Evolutionary conservation across 805 yeast genomes (phyloP).

Genomic region (Sugiyamaella floridensis): DNA sequence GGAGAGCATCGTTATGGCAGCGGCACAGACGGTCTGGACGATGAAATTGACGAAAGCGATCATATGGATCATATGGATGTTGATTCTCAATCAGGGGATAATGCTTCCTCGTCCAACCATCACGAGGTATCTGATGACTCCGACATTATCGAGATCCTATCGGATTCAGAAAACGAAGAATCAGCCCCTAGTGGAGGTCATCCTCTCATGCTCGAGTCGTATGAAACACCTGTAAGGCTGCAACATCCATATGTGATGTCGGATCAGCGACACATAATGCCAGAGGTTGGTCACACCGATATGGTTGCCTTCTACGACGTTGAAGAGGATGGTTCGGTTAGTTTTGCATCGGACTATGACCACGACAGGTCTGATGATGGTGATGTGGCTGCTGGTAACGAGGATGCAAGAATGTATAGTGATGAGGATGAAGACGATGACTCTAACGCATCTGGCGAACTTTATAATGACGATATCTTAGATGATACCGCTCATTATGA

Average conservation of each 20-base stretch:
- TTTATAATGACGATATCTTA: slow-evolving; percentile 1
- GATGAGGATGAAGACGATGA: no score
- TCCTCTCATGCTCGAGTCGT: not conserved
- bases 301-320: not conserved
- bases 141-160: not conserved
- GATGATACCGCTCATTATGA: slow-evolving; percentile 5
- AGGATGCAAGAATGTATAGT: no score
- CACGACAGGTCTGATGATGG: no score
- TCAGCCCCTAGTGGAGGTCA: not conserved
- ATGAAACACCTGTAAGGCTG: not conserved
- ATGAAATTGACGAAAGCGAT: not conserved
- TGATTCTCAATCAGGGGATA: no score
- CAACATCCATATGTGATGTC: not conserved
- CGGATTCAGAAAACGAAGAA: not conserved
- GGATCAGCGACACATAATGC: not conserved
- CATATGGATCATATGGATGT: no score
- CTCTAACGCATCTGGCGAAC: not conserved
- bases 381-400: no score
- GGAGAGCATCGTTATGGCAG: no score
- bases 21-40: no score
- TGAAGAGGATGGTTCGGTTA: not conserved
- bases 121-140: not conserved
- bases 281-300: not conserved
- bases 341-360: no score
- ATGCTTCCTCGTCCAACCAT: no score